These are phyloP conservation scores for Coprinopsis strossmayeri DNA, from an alignment of 768 basidiomycete genomes.

Conservation along the genomic window DNA sequence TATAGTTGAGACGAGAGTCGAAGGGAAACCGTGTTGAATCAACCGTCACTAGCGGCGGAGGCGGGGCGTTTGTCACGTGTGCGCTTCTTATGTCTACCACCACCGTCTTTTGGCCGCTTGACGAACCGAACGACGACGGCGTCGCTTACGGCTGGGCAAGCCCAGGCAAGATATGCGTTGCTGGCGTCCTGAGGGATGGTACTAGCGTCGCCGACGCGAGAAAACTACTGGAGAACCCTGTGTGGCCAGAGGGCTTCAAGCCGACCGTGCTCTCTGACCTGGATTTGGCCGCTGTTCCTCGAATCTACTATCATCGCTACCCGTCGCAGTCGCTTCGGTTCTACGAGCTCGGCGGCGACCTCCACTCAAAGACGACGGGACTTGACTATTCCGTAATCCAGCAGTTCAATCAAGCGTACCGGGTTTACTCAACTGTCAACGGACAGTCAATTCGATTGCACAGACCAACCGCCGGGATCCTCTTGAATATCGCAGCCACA, in stretches of 20 bases:
- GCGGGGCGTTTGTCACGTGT: constrained; percentile 25
- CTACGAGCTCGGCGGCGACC: constrained; percentile 42
- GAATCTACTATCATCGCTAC: constrained; percentile 52
- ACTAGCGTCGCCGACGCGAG: not conserved
- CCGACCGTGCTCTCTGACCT: constrained; percentile 1
- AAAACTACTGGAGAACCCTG: not conserved
- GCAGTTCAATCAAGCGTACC: constrained; percentile 29
- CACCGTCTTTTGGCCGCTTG: constrained; percentile 55
- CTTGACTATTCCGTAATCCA: constrained; percentile 32
- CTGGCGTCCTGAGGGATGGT: constrained; percentile 35
- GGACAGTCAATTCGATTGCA: constrained; percentile 1
- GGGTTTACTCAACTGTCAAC: constrained; percentile 15
- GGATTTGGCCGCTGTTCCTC: constrained; percentile 13
- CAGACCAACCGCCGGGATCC: constrained; percentile 19
- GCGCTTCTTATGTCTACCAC: constrained; percentile 17
- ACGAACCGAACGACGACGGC: constrained; percentile 34
- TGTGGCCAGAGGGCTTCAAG: constrained; percentile 17
- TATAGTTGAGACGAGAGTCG: no score
- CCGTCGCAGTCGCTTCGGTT: constrained; percentile 54
- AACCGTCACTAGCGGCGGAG: not conserved
- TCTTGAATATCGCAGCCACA: constrained; percentile 17
- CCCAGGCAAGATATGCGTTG: constrained; percentile 40
- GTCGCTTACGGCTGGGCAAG: constrained; percentile 55
- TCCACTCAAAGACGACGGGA: constrained; percentile 17
- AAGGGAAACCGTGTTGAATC: no score